Evolutionary conservation across 495 filamentous ascomycete species (phyloP), one percentile per base, ranked within the genome.

Genomic region (Hypoxylon fragiforme): DNA sequence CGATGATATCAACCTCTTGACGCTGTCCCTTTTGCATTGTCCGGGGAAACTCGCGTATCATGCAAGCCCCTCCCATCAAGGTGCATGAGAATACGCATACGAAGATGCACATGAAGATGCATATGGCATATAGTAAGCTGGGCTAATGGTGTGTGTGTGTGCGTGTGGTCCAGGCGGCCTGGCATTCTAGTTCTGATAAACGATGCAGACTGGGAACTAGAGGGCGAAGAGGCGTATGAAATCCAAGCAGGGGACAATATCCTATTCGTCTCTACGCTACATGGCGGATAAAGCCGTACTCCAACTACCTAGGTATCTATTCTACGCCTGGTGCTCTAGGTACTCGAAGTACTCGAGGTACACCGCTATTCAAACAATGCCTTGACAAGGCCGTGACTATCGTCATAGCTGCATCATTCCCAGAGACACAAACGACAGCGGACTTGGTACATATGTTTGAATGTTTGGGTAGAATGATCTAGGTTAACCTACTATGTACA

Each of bases 171-270:
- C 60, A 97, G 94, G 24, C 90, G 95, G 40, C 92, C 94, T 4
- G 94, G 94, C n/a, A 95, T 97, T 62, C 82, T 99, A 39, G 95
- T 97, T 12, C 76, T 99, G 50, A 92, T 99, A 70, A 99, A 99
- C 68, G 92, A 99, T 60, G 87, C 89, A 34, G 94, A 99, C 67
- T 99, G 94, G 94, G 92, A 97, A 72, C 82, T 99, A 11, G 95
- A 97, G 71, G 94, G 92, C 6, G 92, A 97, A 70, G 91, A 91
- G 57, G 79, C 78, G 48, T 97, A 96, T 68, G 85, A 90, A 65
- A 75, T 97, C 46, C 84, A 92, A 70, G 66, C 75, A 16, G 78
- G 83, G 18, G 94, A 99, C 72, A 92, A 88, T 62, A 88, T 99
- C 64, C 75, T 97, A 42, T 99, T 99, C 70, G 92, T 99, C 42